These are phyloP conservation scores for Diaporthe citriasiana DNA, from an alignment of 2,329 filamentous ascomycete genomes.

Conservation along the genomic window DNA sequence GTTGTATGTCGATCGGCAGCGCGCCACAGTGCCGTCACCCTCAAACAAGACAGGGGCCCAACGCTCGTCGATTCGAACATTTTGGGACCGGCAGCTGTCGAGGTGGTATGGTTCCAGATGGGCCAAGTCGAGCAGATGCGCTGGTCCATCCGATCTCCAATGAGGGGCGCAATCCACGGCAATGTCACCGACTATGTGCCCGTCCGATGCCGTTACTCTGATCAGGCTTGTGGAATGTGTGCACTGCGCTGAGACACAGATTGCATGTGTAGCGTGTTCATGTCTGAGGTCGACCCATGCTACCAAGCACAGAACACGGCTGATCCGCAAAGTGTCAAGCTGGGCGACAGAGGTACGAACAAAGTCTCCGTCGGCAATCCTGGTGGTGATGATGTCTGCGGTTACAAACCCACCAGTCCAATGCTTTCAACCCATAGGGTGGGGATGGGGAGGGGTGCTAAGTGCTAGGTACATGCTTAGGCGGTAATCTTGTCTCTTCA, in stretches of 20 bases:
- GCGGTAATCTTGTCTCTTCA: neutral
- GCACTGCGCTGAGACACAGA: constrained; percentile 39
- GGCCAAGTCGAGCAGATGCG: constrained; percentile 25
- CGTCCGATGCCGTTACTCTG: constrained; percentile 42
- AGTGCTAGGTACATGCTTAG: neutral
- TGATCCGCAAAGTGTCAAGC: constrained; percentile 38
- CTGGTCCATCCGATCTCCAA: constrained; percentile 7
- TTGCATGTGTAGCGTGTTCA: constrained; percentile 36
- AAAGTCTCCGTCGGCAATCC: constrained; percentile 27
- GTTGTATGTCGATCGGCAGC: constrained; percentile 27
- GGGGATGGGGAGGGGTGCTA: neutral
- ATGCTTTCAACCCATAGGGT: neutral
- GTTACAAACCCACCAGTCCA: neutral
- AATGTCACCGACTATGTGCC: constrained; percentile 23
- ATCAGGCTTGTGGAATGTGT: constrained; percentile 40
- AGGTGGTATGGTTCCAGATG: constrained; percentile 11
- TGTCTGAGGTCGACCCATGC: constrained; percentile 38
- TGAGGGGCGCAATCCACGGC: neutral
- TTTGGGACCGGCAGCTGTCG: constrained; percentile 23
- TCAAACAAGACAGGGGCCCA: constrained; percentile 34
- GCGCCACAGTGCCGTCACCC: constrained; percentile 34
- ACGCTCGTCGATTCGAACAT: neutral
- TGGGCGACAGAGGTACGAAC: constrained; percentile 15
- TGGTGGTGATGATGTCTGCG: neutral
- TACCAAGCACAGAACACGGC: constrained; percentile 32